These are phyloP conservation scores for Thinopyrum elongatum DNA, from an alignment of 176 grass and related monocot species.

Conservation along the genomic window DNA sequence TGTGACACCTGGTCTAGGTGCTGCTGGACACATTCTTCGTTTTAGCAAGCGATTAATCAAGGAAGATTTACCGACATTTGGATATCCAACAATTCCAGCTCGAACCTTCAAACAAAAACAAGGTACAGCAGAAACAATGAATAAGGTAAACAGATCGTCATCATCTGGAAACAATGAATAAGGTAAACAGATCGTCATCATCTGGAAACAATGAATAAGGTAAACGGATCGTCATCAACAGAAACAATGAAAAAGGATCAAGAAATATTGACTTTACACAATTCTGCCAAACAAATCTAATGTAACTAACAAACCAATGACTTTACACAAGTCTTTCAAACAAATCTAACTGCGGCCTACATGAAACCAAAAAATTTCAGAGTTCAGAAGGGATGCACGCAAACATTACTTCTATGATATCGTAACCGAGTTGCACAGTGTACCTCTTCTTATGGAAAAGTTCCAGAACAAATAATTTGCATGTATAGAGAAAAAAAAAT, in stretches of 20 bases:
- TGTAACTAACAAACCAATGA: neutral
- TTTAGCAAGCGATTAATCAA: slow-evolving; percentile 96
- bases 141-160: neutral
- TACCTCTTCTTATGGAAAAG: neutral
- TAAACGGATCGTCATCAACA: neutral
- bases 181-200: neutral
- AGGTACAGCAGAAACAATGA: slow-evolving; percentile 15
- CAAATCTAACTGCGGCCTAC: neutral
- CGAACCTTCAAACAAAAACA: slow-evolving; percentile 59
- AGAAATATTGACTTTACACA: neutral
- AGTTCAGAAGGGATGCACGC: neutral
- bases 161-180: slow-evolving; percentile 13
- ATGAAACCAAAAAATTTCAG: slow-evolving; percentile 1
- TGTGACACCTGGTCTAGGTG: slow-evolving; percentile 93
- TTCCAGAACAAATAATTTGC: neutral
- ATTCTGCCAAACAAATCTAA: neutral
- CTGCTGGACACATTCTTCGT: slow-evolving; percentile 95
- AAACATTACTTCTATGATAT: slow-evolving; percentile 2
- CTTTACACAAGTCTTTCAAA: neutral
- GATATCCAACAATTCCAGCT: slow-evolving; percentile 98
- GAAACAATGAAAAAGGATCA: neutral
- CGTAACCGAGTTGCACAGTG: neutral
- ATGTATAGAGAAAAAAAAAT: slow-evolving; percentile 1
- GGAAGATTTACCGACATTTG: slow-evolving; percentile 98
- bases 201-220: slow-evolving; percentile 5